phyloP scores from a whole-genome alignment of 2,329 filamentous ascomycete species.

The Bisporella sp. region DNA sequence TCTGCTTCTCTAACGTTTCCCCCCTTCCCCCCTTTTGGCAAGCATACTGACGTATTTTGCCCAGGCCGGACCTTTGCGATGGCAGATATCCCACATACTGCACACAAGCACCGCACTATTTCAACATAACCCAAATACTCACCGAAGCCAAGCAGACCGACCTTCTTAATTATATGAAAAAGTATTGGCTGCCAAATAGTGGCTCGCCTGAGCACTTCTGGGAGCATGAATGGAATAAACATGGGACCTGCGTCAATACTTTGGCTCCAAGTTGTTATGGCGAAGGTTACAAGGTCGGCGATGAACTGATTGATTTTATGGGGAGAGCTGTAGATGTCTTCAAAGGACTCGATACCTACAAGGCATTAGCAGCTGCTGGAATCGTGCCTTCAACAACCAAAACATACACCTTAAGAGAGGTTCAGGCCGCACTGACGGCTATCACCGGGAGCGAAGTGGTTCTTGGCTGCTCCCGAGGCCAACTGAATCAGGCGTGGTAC shows the following conservation, averaged over 20 bases:
- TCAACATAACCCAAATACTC: conserved; percentile 58
- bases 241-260: conserved; percentile 66
- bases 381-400: conserved; percentile 39
- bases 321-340: conserved; percentile 57
- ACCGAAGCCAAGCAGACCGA: conserved; percentile 44
- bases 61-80: conserved; percentile 55
- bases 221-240: conserved; percentile 71
- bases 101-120: conserved; percentile 53
- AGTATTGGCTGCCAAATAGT: conserved; percentile 63
- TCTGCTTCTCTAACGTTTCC: background rate
- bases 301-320: conserved; percentile 65
- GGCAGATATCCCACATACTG: conserved; percentile 63
- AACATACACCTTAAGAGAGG: conserved; percentile 34
- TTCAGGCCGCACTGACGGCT: conserved; percentile 34
- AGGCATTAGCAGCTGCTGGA: conserved; percentile 40
- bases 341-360: conserved; percentile 32
- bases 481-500: conserved; percentile 45
- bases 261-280: conserved; percentile 60
- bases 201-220: conserved; percentile 60
- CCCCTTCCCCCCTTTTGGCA: background rate
- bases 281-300: conserved; percentile 44
- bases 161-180: conserved; percentile 49
- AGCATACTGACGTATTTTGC: background rate
- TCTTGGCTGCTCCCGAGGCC: conserved; percentile 36
- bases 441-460: conserved; percentile 39